Evolutionary conservation across 805 yeast genomes (phyloP), one percentile per base, ranked within the genome.

Genomic region (Candida verbasci): DNA sequence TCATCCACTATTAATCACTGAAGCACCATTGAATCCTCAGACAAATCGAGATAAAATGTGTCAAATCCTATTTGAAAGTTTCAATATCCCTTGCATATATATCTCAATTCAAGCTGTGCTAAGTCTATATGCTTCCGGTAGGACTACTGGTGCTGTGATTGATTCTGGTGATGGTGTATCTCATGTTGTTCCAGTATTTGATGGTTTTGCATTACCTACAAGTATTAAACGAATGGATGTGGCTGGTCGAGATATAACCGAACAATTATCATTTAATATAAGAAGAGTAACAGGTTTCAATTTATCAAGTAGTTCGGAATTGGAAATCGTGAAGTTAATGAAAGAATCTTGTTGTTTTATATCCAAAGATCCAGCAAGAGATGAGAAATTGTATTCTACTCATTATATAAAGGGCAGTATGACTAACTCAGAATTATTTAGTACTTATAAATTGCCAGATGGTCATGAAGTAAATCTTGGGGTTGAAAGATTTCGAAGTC

Each of bases 81-180:
- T 84, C 62, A 76, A 77, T 45, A 74, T 80, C 9, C 91, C 93
- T 1, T 83, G 91, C n/a, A 50, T 81, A n/a, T 81, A 82, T 52
- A 60, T 83, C 10, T 70, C 81, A 3, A 66, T 83, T 33, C 91
- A 83, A 46, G 91, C 95, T 0, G 88, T 88, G 9, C 63, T 89
- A 26, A 73, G 96, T 3, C 62, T 89, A 26, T 89, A 91, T 60
- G 88, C 97, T 0, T 74, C 86, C 4, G 97, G 97, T 0, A 65
- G 86, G 46, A 89, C 97, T 6, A 88, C 95, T 0, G 97, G 97
- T 1, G 74, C 86, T 25, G 95, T 86, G 3, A 52, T 91, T 9
- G 96, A 89, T 52, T 75, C 82, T n/a, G 97, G 97, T 4, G 97
- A 89, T 56, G 97, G 97, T 4, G 95, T 87, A 17, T 75, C 85